A percentile compares a stretch with the other conserved stretches of the same genome.
phyloP scores from a whole-genome alignment of 2,329 filamentous ascomycete genomes.

The Teratosphaeria zuluensis region DNA sequence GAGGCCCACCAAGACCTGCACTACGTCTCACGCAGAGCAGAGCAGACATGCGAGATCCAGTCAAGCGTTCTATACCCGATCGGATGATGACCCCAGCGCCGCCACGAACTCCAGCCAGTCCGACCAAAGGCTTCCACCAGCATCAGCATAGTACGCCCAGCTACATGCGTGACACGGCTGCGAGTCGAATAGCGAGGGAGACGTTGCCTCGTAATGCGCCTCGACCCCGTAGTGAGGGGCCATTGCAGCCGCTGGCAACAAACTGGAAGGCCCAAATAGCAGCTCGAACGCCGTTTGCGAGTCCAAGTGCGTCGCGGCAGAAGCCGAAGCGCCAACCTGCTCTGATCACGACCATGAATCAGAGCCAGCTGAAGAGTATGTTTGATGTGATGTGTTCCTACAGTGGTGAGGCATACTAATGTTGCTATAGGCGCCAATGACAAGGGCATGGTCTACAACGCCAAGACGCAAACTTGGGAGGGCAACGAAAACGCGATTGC shows the following conservation, averaged over 20 bases:
- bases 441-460: slow-evolving; percentile 94
- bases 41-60: slow-evolving; percentile 20
- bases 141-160: slow-evolving; percentile 44
- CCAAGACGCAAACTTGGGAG: slow-evolving; percentile 79
- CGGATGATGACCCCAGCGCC: slow-evolving; percentile 38
- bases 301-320: slow-evolving; percentile 39
- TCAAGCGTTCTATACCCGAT: slow-evolving; percentile 28
- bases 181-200: slow-evolving; percentile 55
- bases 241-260: slow-evolving; percentile 43
- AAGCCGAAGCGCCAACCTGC: slow-evolving; percentile 55
- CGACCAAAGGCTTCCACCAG: slow-evolving; percentile 33
- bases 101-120: slow-evolving; percentile 45
- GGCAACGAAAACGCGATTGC: slow-evolving; percentile 82
- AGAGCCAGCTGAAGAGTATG: slow-evolving; percentile 73
- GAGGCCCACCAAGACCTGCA: slow-evolving; percentile 51
- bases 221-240: slow-evolving; percentile 36
- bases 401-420: background rate
- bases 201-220: slow-evolving; percentile 32
- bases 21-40: slow-evolving; percentile 20
- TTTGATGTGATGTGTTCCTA: slow-evolving; percentile 8
- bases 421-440: background rate
- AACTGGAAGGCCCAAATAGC: slow-evolving; percentile 52
- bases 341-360: slow-evolving; percentile 74
- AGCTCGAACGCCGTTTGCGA: slow-evolving; percentile 41
- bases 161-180: slow-evolving; percentile 58